Conservation (phyloP, 139 green algal genomes). For the Choricystis sp. region DNA sequence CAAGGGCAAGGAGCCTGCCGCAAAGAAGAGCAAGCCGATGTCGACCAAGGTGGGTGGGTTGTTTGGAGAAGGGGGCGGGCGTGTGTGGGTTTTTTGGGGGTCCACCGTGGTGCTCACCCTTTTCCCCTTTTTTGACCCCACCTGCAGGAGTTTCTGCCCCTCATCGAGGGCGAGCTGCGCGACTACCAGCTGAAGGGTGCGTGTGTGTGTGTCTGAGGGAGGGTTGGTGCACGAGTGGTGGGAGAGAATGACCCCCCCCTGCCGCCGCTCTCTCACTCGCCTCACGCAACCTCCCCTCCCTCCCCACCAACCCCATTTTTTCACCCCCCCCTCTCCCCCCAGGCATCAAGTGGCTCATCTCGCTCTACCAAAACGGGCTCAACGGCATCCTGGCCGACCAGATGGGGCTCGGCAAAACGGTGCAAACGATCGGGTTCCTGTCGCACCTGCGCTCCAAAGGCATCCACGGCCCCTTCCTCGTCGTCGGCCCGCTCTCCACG, state of each 20-base stretch:
- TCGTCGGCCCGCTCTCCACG: slow-evolving; percentile 82
- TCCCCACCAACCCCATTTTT: too few relatives aligned
- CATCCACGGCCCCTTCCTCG: slow-evolving; percentile 61
- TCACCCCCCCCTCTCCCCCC: too few relatives aligned
- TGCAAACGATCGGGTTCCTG: slow-evolving; percentile 91
- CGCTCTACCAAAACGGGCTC: slow-evolving; percentile 78
- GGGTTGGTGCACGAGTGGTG: too few relatives aligned
- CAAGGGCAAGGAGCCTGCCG: too few relatives aligned
- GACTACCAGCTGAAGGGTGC: slow-evolving; percentile 84
- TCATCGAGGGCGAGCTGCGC: slow-evolving; percentile 59
- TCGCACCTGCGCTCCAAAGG: slow-evolving; percentile 60
- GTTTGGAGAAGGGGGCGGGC: not conserved
- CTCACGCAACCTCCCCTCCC: too few relatives aligned
- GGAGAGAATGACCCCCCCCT: too few relatives aligned
- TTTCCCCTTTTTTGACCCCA: not conserved
- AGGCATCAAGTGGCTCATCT: slow-evolving; percentile 82
- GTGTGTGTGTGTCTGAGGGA: too few relatives aligned
- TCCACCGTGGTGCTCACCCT: not conserved
- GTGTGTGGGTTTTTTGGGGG: not conserved
- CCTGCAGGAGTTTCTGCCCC: slow-evolving; percentile 50
- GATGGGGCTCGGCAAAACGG: slow-evolving; percentile 94
- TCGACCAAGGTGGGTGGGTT: too few relatives aligned
- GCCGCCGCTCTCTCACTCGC: too few relatives aligned
- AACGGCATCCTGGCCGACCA: slow-evolving; percentile 91
- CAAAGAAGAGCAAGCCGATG: too few relatives aligned